phyloP scores from a whole-genome alignment of 1,284 basidiomycete species.

The Tremellales sp. region DNA sequence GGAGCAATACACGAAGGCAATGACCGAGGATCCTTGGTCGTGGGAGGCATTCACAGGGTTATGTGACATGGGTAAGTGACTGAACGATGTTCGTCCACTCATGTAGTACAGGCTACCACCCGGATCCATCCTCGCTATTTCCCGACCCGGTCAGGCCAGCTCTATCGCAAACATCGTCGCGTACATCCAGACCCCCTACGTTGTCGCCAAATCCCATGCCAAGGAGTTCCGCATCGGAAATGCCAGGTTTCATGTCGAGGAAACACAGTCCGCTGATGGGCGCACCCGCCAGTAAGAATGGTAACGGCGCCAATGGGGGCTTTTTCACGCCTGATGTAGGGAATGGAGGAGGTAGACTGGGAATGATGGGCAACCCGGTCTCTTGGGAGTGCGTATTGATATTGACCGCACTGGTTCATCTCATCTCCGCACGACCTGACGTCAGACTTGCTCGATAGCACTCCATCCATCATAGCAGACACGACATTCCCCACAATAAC shows the following conservation, averaged over 20 bases:
- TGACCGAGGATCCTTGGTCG: conserved; percentile 70
- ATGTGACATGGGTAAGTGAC: conserved; percentile 67
- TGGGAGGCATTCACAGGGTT: conserved; percentile 94
- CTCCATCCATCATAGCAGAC: conserved; percentile 32
- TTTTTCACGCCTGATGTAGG: conserved; percentile 68
- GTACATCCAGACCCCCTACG: conserved; percentile 54
- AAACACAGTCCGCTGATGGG: conserved; percentile 43
- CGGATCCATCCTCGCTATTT: conserved; percentile 26
- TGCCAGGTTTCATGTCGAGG: conserved; percentile 54
- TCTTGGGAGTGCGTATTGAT: conserved; percentile 35
- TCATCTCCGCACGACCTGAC: neutral
- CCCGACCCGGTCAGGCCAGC: conserved; percentile 24
- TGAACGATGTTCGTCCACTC: neutral
- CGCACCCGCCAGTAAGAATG: too few species aligned
- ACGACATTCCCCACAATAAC: conserved; percentile 34
- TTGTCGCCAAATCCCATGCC: conserved; percentile 48
- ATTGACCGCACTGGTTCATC: neutral
- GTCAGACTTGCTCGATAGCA: conserved; percentile 16
- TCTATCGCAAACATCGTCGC: conserved; percentile 24
- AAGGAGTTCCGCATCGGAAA: conserved; percentile 36
- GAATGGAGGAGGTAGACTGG: conserved; percentile 16
- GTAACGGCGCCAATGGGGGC: conserved; percentile 57
- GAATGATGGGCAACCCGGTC: conserved; percentile 32
- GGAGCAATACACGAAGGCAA: conserved; percentile 66
- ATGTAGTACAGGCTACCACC: conserved; percentile 24